phyloP scores from a whole-genome alignment of 1,284 basidiomycete species.

The Fomitopsis betulina region DNA sequence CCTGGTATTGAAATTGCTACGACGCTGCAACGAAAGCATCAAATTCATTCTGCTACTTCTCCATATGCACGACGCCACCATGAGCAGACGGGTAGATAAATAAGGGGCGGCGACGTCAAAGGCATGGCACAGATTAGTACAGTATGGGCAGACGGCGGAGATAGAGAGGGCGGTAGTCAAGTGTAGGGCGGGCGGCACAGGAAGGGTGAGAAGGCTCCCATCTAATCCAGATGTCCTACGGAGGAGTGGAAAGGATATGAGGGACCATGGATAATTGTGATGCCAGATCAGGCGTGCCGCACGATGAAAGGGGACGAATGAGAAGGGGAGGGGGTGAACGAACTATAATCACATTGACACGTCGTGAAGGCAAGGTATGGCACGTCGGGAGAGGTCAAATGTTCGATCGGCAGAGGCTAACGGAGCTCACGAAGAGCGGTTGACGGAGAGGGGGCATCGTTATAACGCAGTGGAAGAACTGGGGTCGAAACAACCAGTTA shows the following conservation, averaged over 20 bases:
- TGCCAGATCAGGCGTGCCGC: slow-evolving; percentile 4
- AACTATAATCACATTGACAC: background rate
- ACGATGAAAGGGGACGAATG: background rate
- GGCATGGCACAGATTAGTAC: background rate
- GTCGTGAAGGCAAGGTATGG: background rate
- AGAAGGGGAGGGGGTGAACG: background rate
- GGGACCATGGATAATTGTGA: background rate
- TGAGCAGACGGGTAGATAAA: background rate
- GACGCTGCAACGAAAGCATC: background rate
- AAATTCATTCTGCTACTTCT: background rate
- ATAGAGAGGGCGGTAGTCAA: background rate
- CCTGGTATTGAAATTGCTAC: too few species aligned
- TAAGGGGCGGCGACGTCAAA: background rate
- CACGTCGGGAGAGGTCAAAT: background rate
- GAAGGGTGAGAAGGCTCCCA: background rate
- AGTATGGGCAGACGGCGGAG: background rate
- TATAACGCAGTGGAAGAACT: background rate
- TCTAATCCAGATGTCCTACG: background rate
- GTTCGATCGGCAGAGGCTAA: background rate
- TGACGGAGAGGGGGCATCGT: background rate
- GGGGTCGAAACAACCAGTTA: background rate
- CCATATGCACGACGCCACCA: background rate
- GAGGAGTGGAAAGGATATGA: background rate
- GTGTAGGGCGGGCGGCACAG: background rate
- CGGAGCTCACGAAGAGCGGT: background rate